Conservation (phyloP, 2,329 filamentous ascomycete species). For the Colletotrichum coccodes region DNA sequence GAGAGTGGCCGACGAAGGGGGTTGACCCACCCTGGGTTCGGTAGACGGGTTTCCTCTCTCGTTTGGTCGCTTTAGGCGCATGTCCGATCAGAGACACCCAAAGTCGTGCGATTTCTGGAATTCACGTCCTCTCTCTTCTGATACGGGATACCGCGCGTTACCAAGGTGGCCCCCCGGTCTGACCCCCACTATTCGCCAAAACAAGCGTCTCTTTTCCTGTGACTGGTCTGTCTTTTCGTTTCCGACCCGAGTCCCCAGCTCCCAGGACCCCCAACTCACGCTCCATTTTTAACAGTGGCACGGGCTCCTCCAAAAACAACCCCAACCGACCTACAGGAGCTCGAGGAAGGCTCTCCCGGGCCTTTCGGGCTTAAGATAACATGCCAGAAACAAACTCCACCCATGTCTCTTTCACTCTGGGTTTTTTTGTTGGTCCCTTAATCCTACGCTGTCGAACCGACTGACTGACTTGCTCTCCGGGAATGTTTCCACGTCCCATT, state of each 20-base stretch:
- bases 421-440: too few species aligned
- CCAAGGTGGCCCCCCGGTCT: not conserved
- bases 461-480: not conserved
- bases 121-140: not conserved
- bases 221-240: not conserved
- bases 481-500: too few species aligned
- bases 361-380: not conserved
- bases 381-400: not conserved
- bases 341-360: not conserved
- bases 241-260: not conserved
- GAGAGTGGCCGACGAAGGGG: constrained; percentile 6
- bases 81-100: not conserved
- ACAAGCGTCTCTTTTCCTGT: not conserved
- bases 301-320: not conserved
- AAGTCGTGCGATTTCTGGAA: constrained; percentile 1
- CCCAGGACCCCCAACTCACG: not conserved
- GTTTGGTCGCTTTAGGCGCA: constrained; percentile 6
- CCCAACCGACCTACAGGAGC: not conserved
- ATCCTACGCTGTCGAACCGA: constrained; percentile 1
- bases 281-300: constrained; percentile 10
- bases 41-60: not conserved
- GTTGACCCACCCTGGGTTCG: not conserved
- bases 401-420: too few species aligned
- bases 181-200: constrained; percentile 14
- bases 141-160: not conserved